Conservation (phyloP, 2,329 filamentous ascomycete genomes). For the Mollisiaceae sp. region DNA sequence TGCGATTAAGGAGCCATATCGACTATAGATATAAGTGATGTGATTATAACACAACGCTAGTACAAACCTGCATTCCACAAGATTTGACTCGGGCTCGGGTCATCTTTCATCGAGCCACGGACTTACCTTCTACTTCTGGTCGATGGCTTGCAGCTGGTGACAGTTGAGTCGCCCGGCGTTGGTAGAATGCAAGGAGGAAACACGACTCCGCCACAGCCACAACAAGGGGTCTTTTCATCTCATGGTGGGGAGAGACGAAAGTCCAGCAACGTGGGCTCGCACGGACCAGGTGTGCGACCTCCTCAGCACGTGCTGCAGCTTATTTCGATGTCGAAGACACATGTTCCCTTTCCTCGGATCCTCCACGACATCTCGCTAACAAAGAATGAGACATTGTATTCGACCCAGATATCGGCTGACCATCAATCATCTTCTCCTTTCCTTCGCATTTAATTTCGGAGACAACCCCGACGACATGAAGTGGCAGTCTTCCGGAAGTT, state of each 20-base stretch:
- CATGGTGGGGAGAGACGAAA: not conserved
- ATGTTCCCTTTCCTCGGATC: not conserved
- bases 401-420: not conserved
- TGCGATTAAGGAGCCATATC: not conserved
- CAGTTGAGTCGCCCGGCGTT: not conserved
- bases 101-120: slow-evolving; percentile 1
- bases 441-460: too few relatives aligned
- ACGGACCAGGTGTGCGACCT: not conserved
- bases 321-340: not conserved
- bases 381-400: not conserved
- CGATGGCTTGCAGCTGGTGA: not conserved
- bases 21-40: not conserved
- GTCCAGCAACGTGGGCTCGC: not conserved
- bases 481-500: too few relatives aligned
- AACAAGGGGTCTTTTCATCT: not conserved
- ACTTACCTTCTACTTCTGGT: not conserved
- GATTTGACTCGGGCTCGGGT: not conserved
- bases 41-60: not conserved
- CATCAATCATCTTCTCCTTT: not conserved
- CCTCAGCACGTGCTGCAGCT: not conserved
- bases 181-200: not conserved
- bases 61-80: not conserved
- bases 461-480: too few relatives aligned
- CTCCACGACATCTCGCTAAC: too few relatives aligned
- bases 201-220: not conserved